phyloP scores from a whole-genome alignment of 1,284 basidiomycete genomes.

The Afroboletus lepidellus region DNA sequence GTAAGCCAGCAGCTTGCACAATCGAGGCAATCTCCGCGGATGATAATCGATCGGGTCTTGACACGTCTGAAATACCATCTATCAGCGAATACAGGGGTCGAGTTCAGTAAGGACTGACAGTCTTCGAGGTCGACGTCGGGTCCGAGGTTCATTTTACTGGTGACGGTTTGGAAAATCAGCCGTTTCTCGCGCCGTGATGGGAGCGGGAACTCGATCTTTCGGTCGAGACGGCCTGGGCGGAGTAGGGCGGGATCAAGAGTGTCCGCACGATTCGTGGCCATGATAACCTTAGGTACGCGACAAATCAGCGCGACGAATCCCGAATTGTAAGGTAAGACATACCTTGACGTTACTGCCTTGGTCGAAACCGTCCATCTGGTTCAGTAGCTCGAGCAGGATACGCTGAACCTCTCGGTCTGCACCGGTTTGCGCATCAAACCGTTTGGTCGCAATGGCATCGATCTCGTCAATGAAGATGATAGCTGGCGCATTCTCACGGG shows the following conservation, averaged over 20 bases:
- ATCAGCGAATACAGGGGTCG: conserved; percentile 9
- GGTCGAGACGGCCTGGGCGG: conserved; percentile 94
- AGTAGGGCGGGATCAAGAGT: conserved; percentile 96
- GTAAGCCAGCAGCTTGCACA: conserved; percentile 95
- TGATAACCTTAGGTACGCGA: conserved; percentile 73
- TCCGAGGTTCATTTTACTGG: conserved; percentile 96
- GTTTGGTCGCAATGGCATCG: conserved; percentile 99
- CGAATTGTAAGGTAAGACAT: conserved; percentile 14
- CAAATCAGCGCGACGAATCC: not conserved
- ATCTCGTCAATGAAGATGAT: conserved; percentile 99
- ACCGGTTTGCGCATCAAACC: conserved; percentile 99
- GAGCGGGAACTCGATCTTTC: conserved; percentile 98
- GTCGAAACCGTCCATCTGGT: conserved; percentile 99
- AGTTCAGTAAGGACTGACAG: conserved; percentile 54
- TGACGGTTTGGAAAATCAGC: conserved; percentile 97
- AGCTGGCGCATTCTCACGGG: conserved; percentile 94
- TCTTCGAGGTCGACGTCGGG: conserved; percentile 99
- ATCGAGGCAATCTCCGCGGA: conserved; percentile 96
- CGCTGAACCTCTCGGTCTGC: conserved; percentile 99
- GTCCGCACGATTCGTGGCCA: conserved; percentile 97
- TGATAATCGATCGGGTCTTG: conserved; percentile 92
- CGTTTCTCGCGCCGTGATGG: conserved; percentile 95
- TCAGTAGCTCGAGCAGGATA: conserved; percentile 96
- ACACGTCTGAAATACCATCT: conserved; percentile 68
- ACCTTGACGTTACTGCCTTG: conserved; percentile 99